Percentiles rank a stretch among this genome's conserved stretches.
Conservation (phyloP, 768 basidiomycete genomes). For the Ephemerocybe angulata region DNA sequence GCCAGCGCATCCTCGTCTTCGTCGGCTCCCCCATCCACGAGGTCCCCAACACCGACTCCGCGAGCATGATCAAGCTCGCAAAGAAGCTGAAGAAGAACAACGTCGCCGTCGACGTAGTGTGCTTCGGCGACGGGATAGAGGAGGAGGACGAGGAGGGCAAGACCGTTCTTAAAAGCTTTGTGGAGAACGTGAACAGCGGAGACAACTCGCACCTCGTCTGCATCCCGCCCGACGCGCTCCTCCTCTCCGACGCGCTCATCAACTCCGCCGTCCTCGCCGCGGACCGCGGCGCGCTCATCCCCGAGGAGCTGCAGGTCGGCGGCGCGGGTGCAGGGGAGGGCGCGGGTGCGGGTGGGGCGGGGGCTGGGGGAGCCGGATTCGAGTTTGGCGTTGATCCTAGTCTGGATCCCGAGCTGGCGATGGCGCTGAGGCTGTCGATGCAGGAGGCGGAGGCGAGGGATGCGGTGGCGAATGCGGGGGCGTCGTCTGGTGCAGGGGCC, state of each 20-base stretch:
- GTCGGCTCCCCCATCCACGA: conserved; percentile 80
- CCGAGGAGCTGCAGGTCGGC: conserved; percentile 52
- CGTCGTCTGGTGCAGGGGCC: too few relatives aligned
- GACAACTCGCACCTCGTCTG: conserved; percentile 92
- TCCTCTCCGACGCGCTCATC: conserved; percentile 81
- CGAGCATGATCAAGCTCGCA: conserved; percentile 80
- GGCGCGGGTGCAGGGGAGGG: conserved; percentile 31
- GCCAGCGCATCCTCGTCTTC: conserved; percentile 93
- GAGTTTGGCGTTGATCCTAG: conserved; percentile 94
- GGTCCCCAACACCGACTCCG: conserved; percentile 66
- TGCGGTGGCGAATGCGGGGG: conserved; percentile 41
- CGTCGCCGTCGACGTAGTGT: conserved; percentile 88
- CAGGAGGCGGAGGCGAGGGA: conserved; percentile 88
- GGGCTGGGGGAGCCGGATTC: conserved; percentile 49
- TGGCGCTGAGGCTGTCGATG: conserved; percentile 97
- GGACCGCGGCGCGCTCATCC: conserved; percentile 68
- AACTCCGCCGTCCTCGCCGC: conserved; percentile 79
- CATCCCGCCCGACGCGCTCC: conserved; percentile 70
- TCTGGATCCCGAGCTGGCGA: conserved; percentile 93
- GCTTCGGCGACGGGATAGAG: conserved; percentile 87
- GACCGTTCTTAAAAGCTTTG: conserved; percentile 69
- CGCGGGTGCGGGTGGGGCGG: conserved; percentile 37
- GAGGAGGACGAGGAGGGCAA: conserved; percentile 57
- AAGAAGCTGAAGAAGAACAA: conserved; percentile 99
- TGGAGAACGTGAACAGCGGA: conserved; percentile 73